These are phyloP conservation scores for Fusarium concolor DNA, from an alignment of 2,329 filamentous ascomycete genomes.

Conservation along the genomic window DNA sequence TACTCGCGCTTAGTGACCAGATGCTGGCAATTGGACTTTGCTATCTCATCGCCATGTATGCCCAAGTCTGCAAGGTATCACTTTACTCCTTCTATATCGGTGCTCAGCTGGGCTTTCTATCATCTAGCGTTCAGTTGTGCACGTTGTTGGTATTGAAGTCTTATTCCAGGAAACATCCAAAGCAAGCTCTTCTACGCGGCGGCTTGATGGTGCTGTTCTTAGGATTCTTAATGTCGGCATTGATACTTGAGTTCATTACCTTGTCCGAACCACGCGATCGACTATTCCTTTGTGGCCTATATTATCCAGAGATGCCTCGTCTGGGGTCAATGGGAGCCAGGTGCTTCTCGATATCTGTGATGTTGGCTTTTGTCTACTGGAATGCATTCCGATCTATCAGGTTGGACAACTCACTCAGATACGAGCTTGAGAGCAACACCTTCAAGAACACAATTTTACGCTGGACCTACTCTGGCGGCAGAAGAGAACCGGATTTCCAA, in stretches of 20 bases:
- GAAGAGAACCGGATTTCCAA: conserved; percentile 2
- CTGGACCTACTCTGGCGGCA: background rate
- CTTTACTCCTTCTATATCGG: conserved; percentile 18
- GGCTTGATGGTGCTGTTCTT: conserved; percentile 27
- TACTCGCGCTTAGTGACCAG: conserved; percentile 33
- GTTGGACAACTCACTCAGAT: conserved; percentile 1
- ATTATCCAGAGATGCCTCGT: background rate
- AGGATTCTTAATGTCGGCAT: conserved; percentile 5
- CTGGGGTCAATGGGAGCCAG: background rate
- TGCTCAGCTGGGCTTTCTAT: conserved; percentile 5
- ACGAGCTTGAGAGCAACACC: background rate
- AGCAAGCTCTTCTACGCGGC: conserved; percentile 14
- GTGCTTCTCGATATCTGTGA: conserved; percentile 6
- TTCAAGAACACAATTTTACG: conserved; percentile 5
- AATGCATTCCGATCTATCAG: conserved; percentile 23
- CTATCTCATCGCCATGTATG: conserved; percentile 32
- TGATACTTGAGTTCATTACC: conserved; percentile 14
- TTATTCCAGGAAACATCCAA: conserved; percentile 23
- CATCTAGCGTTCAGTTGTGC: conserved; percentile 14
- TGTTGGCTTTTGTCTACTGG: conserved; percentile 24
- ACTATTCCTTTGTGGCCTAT: conserved; percentile 21
- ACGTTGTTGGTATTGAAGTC: conserved; percentile 27
- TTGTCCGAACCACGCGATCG: conserved; percentile 6
- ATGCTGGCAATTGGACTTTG: conserved; percentile 22
- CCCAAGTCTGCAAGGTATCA: conserved; percentile 16